A percentile compares a stretch with the other conserved stretches of the same genome.
phyloP scores from a whole-genome alignment of 495 filamentous ascomycete species.

The Trichoderma gamsii region DNA sequence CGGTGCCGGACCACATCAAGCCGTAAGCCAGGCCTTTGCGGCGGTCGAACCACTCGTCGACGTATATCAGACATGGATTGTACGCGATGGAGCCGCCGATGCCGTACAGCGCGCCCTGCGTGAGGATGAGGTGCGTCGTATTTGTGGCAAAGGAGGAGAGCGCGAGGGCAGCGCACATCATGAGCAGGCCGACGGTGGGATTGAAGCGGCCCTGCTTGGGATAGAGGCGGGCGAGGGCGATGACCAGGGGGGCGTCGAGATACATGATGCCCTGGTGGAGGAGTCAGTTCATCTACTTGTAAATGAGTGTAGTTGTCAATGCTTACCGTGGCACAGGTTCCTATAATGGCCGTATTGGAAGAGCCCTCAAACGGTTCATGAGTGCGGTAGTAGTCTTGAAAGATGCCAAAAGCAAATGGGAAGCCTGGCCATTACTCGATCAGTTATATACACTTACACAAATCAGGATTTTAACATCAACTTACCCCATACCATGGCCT shows the following conservation, averaged over 20 bases:
- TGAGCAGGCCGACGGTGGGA: conserved; percentile 33
- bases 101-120: conserved; percentile 50
- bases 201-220: conserved; percentile 27
- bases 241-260: conserved; percentile 37
- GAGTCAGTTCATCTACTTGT: background rate
- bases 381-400: conserved; percentile 42
- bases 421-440: conserved; percentile 42
- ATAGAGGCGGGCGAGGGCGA: conserved; percentile 29
- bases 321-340: conserved; percentile 35
- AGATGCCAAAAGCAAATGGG: conserved; percentile 53
- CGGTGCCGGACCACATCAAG: conserved; percentile 45
- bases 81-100: conserved; percentile 45
- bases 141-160: conserved; percentile 41
- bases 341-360: conserved; percentile 37
- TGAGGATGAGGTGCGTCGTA: conserved; percentile 42
- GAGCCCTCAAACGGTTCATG: conserved; percentile 36
- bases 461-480: too few relatives aligned
- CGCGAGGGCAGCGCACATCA: conserved; percentile 37
- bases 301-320: background rate
- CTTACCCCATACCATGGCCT: conserved; percentile 61
- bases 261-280: conserved; percentile 42
- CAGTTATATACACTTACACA: too few relatives aligned
- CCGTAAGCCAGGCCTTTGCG: conserved; percentile 51
- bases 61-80: conserved; percentile 41
- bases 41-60: conserved; percentile 53